Evolutionary conservation across 768 basidiomycete species (phyloP), one percentile per base, ranked within the genome.

Genomic region (Rubroboletus satanas): DNA sequence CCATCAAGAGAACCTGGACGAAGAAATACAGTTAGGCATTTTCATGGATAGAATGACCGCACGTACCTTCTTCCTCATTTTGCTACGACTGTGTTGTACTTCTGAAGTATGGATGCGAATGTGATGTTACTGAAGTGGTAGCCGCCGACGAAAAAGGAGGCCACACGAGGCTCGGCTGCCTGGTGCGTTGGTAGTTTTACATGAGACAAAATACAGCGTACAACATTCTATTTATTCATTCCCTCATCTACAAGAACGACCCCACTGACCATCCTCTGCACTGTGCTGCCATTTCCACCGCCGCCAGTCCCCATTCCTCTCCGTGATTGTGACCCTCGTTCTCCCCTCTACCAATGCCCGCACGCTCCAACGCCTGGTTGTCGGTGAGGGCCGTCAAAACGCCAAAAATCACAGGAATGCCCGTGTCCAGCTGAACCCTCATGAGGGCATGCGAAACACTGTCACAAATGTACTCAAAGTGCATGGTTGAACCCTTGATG

Each of bases 381-480:
- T 98, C 97, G 42, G 78, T 88, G 60, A 98, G 80, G 43, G 85
- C 91, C 18, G 95, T 99, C 67, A 99, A 74, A 28, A 99, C 93
- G 39, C 97, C 97, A 71, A 98, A 98, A 62, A 99, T 87, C 65
- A 98, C 90, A 0, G 97, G 97, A 23, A 90, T 83, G 15, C 93
- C 93, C 1, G 90, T 86, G 72, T 98, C 96, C 63, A 98, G 77
- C 73, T 96, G 93, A 21, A 98, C 84, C 64, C 82, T 83, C 97
- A 98, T 99, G 60, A 99, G 77, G 42, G 87, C 94, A 63, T 98
- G 90, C 39, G 93, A 85, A 55, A 98, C 95, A 57, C 85, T 83
- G 65, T 98, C 93, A 72, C 83, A 90, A 71, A 98, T 99, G 79
- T 99, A 99, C 72, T 99, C 97, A 72, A 98, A 99, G 76, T 99